Evolutionary conservation across 371 early-diverging fungal genomes (phyloP).

Genomic region (Mucor sp.): DNA sequence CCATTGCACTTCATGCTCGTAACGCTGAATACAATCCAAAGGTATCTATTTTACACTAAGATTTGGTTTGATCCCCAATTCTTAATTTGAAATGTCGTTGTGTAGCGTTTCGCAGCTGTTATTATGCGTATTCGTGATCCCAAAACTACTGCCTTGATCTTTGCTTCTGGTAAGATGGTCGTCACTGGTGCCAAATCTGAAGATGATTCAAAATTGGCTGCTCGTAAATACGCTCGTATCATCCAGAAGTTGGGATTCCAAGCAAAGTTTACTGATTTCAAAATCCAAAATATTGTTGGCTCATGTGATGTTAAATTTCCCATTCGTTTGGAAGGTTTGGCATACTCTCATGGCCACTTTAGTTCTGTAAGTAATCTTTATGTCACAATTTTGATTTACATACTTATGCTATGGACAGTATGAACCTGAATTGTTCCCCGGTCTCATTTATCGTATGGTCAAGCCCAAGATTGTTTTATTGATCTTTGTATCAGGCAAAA

Average conservation of each 20-base stretch:
- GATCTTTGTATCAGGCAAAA: conserved; percentile 99
- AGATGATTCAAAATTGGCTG: conserved; percentile 96
- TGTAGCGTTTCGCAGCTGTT: conserved; percentile 99
- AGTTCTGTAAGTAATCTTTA: conserved; percentile 79
- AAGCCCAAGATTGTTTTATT: conserved; percentile 99
- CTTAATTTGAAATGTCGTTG: not conserved
- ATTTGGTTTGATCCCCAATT: not conserved
- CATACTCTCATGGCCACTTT: conserved; percentile 97
- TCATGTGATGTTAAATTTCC: conserved; percentile 99
- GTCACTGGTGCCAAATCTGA: conserved; percentile 98
- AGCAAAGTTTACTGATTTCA: conserved; percentile 99
- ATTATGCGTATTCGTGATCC: conserved; percentile 99
- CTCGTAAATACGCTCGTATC: conserved; percentile 99
- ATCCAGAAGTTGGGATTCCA: conserved; percentile 99
- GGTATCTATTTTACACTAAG: conserved; percentile 54
- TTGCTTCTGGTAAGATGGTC: conserved; percentile 99
- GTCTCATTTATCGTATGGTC: conserved; percentile 99
- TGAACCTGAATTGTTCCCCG: conserved; percentile 99
- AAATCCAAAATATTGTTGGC: conserved; percentile 99
- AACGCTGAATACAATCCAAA: conserved; percentile 99
- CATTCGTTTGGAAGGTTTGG: conserved; percentile 99
- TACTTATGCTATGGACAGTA: conserved; percentile 62
- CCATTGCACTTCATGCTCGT: conserved; percentile 99
- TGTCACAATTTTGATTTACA: not conserved
- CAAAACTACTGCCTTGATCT: conserved; percentile 99